Evolutionary conservation across 129 eudicot species (phyloP), one percentile per base, ranked within the genome.

Genomic region (Arctium lappa): DNA sequence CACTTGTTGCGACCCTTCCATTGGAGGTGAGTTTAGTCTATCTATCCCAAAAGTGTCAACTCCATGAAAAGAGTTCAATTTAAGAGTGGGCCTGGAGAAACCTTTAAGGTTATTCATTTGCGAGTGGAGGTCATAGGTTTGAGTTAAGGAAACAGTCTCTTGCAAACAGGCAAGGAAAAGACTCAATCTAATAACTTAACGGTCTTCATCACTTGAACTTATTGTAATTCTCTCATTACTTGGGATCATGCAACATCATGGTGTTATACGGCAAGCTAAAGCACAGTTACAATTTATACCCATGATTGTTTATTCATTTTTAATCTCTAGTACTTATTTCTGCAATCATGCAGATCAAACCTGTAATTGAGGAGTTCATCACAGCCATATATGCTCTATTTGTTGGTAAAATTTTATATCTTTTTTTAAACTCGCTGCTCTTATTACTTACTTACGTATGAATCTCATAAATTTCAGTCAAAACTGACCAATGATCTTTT

Each of bases 1-100:
- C 98, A 72, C 97, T 96, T 39, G 93, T 96, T 80, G 99, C 99
- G 6, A 96, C 96, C 44, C 94, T 96, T 77, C 99, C 99, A 70
- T 92, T 96, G 89, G 98, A 93, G 99, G 99, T 93, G 87, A 84
- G 83, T 74, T 72, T 8, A 69, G n/a, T 70, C 38, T 15, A 60
- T 32, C 22, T 66, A 8, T 27, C 13, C 73, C 3, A 13, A 56
- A 81, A 56, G 36, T 69, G 82, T 34, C 27, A 0, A 48, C 71
- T 56, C 38, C 7, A 56, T 10, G 40, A 70, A 71, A 18, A 15
- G 27, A 37, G 42, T 65, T n/a, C 71, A 66, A 29, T 79, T 39
- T 56, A 18, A 79, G 40, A 56, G 15, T 1, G 42, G 13, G 10
- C 56, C 11, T 8, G 32, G 32, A 46, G 13, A 11, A 53, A 11